Conservation (phyloP, 2,329 filamentous ascomycete genomes). For the Grosmannia penicillata region DNA sequence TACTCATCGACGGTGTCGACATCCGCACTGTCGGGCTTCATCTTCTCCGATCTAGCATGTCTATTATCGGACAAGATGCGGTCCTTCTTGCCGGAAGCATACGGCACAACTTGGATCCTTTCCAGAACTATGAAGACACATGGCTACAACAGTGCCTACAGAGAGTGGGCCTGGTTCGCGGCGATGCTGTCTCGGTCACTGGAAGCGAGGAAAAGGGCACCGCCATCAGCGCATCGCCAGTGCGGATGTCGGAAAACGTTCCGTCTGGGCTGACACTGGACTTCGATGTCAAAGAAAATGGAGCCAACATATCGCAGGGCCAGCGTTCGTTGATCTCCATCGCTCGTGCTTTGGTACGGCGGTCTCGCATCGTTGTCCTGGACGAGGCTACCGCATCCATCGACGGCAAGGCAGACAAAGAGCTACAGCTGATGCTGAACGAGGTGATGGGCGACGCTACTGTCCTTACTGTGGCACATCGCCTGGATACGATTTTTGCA, state of each 20-base stretch:
- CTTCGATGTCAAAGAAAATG: conserved; percentile 6
- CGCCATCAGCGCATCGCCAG: not conserved
- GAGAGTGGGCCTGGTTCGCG: conserved; percentile 79
- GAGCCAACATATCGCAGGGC: conserved; percentile 47
- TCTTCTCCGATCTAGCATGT: conserved; percentile 82
- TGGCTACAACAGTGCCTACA: conserved; percentile 75
- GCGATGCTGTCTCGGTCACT: too few species aligned
- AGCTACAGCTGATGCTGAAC: conserved; percentile 4
- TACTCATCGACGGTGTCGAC: conserved; percentile 78
- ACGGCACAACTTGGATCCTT: conserved; percentile 87
- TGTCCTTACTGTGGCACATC: conserved; percentile 8
- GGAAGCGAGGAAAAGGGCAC: not conserved
- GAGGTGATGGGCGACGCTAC: conserved; percentile 3
- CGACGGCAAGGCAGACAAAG: conserved; percentile 28
- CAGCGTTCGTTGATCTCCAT: conserved; percentile 83
- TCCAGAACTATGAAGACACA: conserved; percentile 73
- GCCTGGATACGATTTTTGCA: conserved; percentile 6
- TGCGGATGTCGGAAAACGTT: not conserved
- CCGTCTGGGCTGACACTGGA: conserved; percentile 1
- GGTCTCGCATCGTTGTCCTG: conserved; percentile 80
- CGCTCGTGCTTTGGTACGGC: conserved; percentile 73
- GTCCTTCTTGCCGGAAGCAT: conserved; percentile 87
- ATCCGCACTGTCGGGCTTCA: conserved; percentile 77
- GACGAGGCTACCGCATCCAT: conserved; percentile 92
- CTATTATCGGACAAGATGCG: conserved; percentile 93